These are phyloP conservation scores for Euphorbia celastroides DNA, from an alignment of 441 rosid species.

Conservation along the genomic window DNA sequence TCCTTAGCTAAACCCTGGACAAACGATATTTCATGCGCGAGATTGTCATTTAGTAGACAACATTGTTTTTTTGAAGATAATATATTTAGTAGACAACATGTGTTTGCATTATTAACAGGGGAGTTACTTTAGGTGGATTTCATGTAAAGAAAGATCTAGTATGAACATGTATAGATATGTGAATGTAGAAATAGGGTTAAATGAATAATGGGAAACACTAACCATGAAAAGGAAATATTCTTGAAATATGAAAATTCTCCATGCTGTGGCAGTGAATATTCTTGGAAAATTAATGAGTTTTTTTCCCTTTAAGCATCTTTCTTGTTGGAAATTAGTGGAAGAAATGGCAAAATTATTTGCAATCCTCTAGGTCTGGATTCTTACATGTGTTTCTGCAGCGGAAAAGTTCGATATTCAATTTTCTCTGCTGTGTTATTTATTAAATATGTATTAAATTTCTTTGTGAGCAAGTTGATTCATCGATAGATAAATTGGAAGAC, in stretches of 20 bases:
- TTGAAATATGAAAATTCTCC: background rate
- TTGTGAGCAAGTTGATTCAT: too few species aligned
- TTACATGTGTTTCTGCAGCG: background rate
- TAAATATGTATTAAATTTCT: too few species aligned
- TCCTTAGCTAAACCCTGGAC: too few species aligned
- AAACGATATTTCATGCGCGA: too few species aligned
- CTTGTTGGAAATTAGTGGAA: slow-evolving; percentile 24
- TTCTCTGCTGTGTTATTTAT: background rate
- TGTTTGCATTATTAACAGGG: too few species aligned
- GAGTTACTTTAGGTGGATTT: too few species aligned
- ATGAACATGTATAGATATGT: background rate
- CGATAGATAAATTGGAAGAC: too few species aligned
- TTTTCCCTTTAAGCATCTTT: slow-evolving; percentile 23
- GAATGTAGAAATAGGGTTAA: background rate
- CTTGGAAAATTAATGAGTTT: slow-evolving; percentile 20
- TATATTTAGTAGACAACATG: too few species aligned
- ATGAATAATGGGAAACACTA: slow-evolving; percentile 5
- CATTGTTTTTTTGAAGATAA: too few species aligned
- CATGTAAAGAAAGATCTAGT: slow-evolving; percentile 12
- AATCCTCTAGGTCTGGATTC: background rate
- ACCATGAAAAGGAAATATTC: slow-evolving; percentile 12
- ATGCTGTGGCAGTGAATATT: slow-evolving; percentile 26
- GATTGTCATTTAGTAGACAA: too few species aligned
- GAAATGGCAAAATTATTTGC: background rate
- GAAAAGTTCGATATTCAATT: slow-evolving; percentile 4